Percentiles rank a stretch among this genome's conserved stretches.
Evolutionary conservation across 2,329 filamentous ascomycete genomes (phyloP).

Genomic region (Pseudopithomyces chartarum): DNA sequence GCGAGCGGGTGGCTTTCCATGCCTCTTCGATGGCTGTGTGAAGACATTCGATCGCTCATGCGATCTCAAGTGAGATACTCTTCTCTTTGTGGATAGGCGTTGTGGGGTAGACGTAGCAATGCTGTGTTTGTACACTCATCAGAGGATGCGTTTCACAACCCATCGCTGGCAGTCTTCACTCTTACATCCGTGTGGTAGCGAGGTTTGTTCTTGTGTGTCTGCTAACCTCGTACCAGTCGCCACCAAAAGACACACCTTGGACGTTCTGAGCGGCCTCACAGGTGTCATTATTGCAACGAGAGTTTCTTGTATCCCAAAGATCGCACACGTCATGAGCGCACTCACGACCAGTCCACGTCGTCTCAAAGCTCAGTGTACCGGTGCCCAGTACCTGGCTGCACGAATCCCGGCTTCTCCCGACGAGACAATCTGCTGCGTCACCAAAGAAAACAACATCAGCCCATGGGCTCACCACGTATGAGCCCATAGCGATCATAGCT

Average conservation of each 20-base stretch:
- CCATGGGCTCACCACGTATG: slow-evolving; percentile 11
- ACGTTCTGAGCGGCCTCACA: slow-evolving; percentile 35
- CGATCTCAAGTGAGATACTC: slow-evolving; percentile 40
- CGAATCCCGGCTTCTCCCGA: slow-evolving; percentile 38
- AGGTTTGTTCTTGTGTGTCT: neutral
- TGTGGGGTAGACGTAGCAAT: slow-evolving; percentile 3
- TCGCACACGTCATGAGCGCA: slow-evolving; percentile 33
- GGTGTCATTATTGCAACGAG: slow-evolving; percentile 34
- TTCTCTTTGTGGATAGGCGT: slow-evolving; percentile 4
- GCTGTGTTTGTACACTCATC: neutral
- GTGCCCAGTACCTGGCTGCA: slow-evolving; percentile 34
- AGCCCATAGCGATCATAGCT: neutral
- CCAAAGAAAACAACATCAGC: slow-evolving; percentile 34
- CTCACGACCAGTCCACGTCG: slow-evolving; percentile 26
- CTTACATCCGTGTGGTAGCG: neutral
- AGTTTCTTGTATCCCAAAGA: slow-evolving; percentile 45
- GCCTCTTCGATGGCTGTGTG: slow-evolving; percentile 25
- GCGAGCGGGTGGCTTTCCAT: slow-evolving; percentile 32
- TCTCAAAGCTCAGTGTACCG: slow-evolving; percentile 20
- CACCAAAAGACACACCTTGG: slow-evolving; percentile 38
- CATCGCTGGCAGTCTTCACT: neutral
- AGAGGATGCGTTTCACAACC: neutral
- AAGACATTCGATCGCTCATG: slow-evolving; percentile 38
- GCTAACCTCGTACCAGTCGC: slow-evolving; percentile 29
- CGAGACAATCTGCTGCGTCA: slow-evolving; percentile 43